Evolutionary conservation across 768 basidiomycete species (phyloP), one percentile per base, ranked within the genome.

Genomic region (Auricularia auricula-judae): DNA sequence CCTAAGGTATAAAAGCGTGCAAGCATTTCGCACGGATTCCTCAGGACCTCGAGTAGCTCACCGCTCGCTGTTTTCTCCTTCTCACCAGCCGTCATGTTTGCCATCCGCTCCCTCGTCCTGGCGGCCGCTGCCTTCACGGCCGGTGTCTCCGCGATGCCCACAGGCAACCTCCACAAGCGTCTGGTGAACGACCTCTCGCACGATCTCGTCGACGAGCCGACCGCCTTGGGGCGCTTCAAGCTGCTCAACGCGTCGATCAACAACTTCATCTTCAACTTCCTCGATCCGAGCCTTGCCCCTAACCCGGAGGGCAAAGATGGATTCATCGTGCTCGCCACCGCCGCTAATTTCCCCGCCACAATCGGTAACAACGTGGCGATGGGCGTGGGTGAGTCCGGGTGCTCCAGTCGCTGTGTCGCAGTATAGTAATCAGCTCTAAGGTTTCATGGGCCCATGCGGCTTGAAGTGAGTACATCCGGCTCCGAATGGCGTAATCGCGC

Each of bases 191-290:
- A 56, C 23, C 54, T 56, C 54, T 56, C 54, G 10, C 54, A 56
- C 23, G n/a, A 56, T 18, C 54, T 56, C 54, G 54, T 56, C 29
- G 54, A 56, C 54, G 54, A 56, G 29, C 54, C 54, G 10, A 56
- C 54, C 10, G 54, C 54, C n/a, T 29, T 56, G n/a, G 54, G 54
- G n/a, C 54, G 54, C 54, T 56, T 56, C 54, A 56, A 56, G n/a
- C 21, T 56, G 54, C 54, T 56, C 54, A 56, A 56, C n/a, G 14
- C 8, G 16, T 18, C 16, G 10, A 29, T 29, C 54, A 56, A 56
- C 54, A 56, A 56, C 54, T 56, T 56, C 23, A 56, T 56, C 54
- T 56, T 56, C 54, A 29, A 56, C 54, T 56, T 56, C 23, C 10
- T 56, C 54, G 29, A 56, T 10, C n/a, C 54, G 10, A 44, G 18